Percentiles rank a stretch among this genome's conserved stretches.
Conservation (phyloP, 2,329 filamentous ascomycete genomes). For the Aschersonia sp. region DNA sequence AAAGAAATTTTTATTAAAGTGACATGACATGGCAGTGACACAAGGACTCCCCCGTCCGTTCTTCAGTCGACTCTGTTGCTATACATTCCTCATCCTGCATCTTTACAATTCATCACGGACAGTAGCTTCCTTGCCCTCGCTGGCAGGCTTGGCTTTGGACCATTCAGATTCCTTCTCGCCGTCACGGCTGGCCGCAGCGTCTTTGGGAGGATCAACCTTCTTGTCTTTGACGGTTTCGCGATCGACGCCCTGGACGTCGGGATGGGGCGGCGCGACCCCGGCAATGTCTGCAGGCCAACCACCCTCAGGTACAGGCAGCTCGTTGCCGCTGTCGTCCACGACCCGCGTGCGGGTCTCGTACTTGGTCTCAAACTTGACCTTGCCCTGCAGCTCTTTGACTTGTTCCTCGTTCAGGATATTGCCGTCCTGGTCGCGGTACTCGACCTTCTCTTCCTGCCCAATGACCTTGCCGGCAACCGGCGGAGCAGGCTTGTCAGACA, state of each 20-base stretch:
- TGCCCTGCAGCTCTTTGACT: slow-evolving; percentile 72
- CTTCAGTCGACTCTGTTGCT: neutral
- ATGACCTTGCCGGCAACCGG: slow-evolving; percentile 30
- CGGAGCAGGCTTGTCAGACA: slow-evolving; percentile 36
- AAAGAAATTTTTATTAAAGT: no score
- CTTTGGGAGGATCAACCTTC: slow-evolving; percentile 23
- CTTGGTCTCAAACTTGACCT: slow-evolving; percentile 87
- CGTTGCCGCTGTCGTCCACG: slow-evolving; percentile 66
- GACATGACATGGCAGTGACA: neutral
- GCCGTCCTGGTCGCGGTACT: slow-evolving; percentile 70
- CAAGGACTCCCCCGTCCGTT: neutral
- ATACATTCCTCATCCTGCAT: neutral
- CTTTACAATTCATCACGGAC: slow-evolving; percentile 22
- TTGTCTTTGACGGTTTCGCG: slow-evolving; percentile 37
- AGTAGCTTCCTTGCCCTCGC: slow-evolving; percentile 46
- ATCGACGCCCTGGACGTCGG: slow-evolving; percentile 46
- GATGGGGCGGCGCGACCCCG: slow-evolving; percentile 41
- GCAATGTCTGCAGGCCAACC: slow-evolving; percentile 21
- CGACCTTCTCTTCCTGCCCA: slow-evolving; percentile 62
- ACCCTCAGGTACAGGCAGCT: slow-evolving; percentile 39
- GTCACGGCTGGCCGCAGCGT: slow-evolving; percentile 34
- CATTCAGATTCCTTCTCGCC: slow-evolving; percentile 44
- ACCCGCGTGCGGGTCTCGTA: slow-evolving; percentile 90
- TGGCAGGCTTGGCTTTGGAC: slow-evolving; percentile 45
- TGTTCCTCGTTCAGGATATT: slow-evolving; percentile 76